A percentile compares a stretch with the other conserved stretches of the same genome.
These are phyloP conservation scores for Penicillium soppii DNA, from an alignment of 495 filamentous ascomycete genomes.

Conservation along the genomic window DNA sequence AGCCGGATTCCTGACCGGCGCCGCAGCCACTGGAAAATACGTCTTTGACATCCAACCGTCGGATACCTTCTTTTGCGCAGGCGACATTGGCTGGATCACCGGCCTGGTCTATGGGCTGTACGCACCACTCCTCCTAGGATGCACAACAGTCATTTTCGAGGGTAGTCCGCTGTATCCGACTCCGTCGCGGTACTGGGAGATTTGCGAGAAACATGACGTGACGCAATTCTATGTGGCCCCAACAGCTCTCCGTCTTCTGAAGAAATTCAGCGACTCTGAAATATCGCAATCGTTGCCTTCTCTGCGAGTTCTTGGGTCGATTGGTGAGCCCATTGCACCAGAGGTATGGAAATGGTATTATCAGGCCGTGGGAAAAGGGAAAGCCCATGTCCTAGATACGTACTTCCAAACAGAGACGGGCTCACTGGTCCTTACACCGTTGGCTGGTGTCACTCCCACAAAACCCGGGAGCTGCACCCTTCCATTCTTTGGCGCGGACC, in stretches of 20 bases:
- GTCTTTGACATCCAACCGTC: slow-evolving; percentile 85
- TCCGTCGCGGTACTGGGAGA: slow-evolving; percentile 91
- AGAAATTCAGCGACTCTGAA: slow-evolving; percentile 78
- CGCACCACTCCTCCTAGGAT: slow-evolving; percentile 79
- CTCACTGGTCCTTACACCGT: slow-evolving; percentile 61
- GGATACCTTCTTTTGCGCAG: slow-evolving; percentile 83
- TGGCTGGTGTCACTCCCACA: slow-evolving; percentile 36
- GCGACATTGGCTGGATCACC: slow-evolving; percentile 93
- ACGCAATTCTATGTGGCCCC: slow-evolving; percentile 92
- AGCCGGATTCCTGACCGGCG: slow-evolving; percentile 79
- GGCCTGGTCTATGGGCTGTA: slow-evolving; percentile 92
- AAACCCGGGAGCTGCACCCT: slow-evolving; percentile 40
- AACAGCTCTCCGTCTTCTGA: slow-evolving; percentile 78
- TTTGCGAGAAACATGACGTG: slow-evolving; percentile 77
- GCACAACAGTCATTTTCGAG: slow-evolving; percentile 88
- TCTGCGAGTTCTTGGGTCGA: slow-evolving; percentile 76
- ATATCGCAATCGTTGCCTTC: slow-evolving; percentile 74
- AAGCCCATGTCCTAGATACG: too few species aligned
- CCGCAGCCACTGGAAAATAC: slow-evolving; percentile 84
- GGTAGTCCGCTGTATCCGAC: slow-evolving; percentile 85
- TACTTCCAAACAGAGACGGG: slow-evolving; percentile 69
- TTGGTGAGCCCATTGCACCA: slow-evolving; percentile 87
- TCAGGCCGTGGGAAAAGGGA: slow-evolving; percentile 78
- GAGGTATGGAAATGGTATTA: slow-evolving; percentile 96
- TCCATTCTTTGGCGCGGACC: slow-evolving; percentile 86